These are phyloP conservation scores for Phlegmacium glaucopus DNA, from an alignment of 768 basidiomycete species.

Conservation along the genomic window DNA sequence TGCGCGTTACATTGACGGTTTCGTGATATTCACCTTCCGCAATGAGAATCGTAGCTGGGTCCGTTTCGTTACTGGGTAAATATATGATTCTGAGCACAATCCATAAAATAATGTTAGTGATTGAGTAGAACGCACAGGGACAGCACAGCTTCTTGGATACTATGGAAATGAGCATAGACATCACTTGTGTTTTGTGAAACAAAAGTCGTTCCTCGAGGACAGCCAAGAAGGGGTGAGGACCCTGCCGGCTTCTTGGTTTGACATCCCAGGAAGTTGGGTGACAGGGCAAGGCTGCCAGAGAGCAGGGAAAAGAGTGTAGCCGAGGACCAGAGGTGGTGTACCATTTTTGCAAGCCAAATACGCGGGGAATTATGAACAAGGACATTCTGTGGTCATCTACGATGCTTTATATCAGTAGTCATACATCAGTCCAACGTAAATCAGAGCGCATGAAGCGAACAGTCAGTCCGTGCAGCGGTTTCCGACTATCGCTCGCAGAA, in stretches of 20 bases:
- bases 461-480: no score
- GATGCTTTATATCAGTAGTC: no score
- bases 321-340: neutral
- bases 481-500: no score
- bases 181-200: conserved; percentile 48
- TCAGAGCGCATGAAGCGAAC: no score
- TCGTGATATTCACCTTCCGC: conserved; percentile 60
- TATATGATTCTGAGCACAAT: neutral
- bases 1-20: conserved; percentile 52
- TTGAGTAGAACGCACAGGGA: conserved; percentile 43
- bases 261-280: conserved; percentile 44
- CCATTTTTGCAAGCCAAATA: no score
- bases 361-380: no score
- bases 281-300: conserved; percentile 28
- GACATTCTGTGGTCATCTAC: no score
- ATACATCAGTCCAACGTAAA: no score
- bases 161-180: conserved; percentile 40
- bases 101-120: neutral
- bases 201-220: conserved; percentile 58
- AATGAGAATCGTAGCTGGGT: conserved; percentile 47
- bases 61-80: conserved; percentile 35
- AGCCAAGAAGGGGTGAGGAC: conserved; percentile 45
- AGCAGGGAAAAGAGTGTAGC: neutral
- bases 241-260: conserved; percentile 45
- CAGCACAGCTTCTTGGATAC: conserved; percentile 51